phyloP scores from a whole-genome alignment of 1,284 basidiomycete genomes.

The Irpex sp. region DNA sequence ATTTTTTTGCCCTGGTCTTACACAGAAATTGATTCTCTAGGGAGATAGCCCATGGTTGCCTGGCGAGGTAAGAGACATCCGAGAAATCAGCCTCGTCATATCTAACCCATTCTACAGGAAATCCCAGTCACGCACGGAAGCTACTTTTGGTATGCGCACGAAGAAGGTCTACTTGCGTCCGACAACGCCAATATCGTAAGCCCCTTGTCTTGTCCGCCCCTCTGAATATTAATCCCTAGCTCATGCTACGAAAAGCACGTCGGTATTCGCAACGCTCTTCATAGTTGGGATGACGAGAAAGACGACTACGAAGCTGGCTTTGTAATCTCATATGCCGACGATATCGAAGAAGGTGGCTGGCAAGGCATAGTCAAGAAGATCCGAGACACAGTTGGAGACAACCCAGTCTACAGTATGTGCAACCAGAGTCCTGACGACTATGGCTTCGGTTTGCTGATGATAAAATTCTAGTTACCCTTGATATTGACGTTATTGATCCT shows the following conservation, averaged over 20 bases:
- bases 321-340: conserved; percentile 32
- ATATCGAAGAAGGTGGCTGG: conserved; percentile 32
- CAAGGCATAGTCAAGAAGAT: conserved; percentile 31
- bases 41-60: conserved; percentile 30
- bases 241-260: conserved; percentile 23
- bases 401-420: conserved; percentile 34
- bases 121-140: conserved; percentile 34
- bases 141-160: conserved; percentile 37
- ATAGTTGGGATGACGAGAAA: conserved; percentile 30
- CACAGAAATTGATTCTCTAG: conserved; percentile 1
- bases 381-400: conserved; percentile 30
- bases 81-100: background rate
- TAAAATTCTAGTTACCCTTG: conserved; percentile 21
- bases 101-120: conserved; percentile 16
- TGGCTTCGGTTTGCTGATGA: background rate
- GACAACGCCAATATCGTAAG: conserved; percentile 36
- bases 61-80: conserved; percentile 20
- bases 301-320: conserved; percentile 30
- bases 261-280: conserved; percentile 30
- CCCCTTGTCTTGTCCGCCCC: background rate
- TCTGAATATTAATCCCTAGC: background rate
- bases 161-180: conserved; percentile 36
- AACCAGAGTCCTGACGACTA: background rate
- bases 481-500: conserved; percentile 36
- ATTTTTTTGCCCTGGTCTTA: background rate